Base-by-base conservation (phyloP, 2,329 filamentous ascomycete species). In the Beauveria brongniartii region DNA sequence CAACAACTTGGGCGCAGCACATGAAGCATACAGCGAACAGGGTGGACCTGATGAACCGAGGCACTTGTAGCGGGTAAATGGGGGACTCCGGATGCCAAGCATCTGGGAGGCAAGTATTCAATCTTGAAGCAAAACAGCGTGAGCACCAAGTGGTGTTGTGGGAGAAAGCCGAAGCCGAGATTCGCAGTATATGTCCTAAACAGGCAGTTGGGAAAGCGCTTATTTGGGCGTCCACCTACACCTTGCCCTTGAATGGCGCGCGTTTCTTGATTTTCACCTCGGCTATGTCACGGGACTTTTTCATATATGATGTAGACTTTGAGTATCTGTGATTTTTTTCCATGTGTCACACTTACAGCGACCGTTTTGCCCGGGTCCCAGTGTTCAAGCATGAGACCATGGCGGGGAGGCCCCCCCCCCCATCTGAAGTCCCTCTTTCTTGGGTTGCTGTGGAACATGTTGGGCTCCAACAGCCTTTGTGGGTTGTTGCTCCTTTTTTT, bases 381-480 rank as follows among this genome's bases (percentile, higher is more conserved):
- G 44, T 46, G 48, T 59, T 59, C 37, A 52, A 59, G 48, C 34
- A 44, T 26, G 22, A 51, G 30, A 59, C 48, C n/a, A 51, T 51
- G 55, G 47, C 37, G 56, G 56, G 56, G 56, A 34, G 44, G 34
- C 7, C 26, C 24, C 37, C 43, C 34, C 43, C 28, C 37, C 44
- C 10, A 22, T 34, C 41, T 47, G 18, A 37, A 58, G 55, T 58
- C 46, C 30, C 37, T 59, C 56, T 44, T 59, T 41, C 47, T 52
- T 41, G 22, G 24, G 24, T 18, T 18, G 56, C 24, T 51, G 56
- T 59, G 56, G 56, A 48, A 59, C 55, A 51, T 26, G 44, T 50
- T 51, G 9, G 30, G 51, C 22, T 43, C 47, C 56, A 59, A 59
- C 37, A 59, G 56, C 56, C 56, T 59, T 59, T 59, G 56, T 59